Percentiles rank a stretch among this genome's conserved stretches.
phyloP scores from a whole-genome alignment of 129 eudicot species.

The Heracleum sosnowskyi region DNA sequence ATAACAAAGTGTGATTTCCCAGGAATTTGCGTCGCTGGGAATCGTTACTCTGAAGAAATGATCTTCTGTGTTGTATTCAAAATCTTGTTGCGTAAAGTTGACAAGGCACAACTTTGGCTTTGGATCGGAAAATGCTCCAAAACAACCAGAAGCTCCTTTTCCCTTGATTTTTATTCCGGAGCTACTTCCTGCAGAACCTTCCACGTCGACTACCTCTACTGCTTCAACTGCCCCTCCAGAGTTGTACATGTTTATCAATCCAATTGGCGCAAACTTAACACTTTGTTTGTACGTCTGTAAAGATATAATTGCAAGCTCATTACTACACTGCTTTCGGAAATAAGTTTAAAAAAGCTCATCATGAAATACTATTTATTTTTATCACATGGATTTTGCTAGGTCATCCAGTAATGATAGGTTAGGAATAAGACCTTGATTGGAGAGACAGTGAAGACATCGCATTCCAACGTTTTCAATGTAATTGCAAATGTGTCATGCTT shows the following conservation, averaged over 20 bases:
- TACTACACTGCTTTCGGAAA: not conserved
- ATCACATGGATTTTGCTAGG: not conserved
- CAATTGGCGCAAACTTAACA: slow-evolving; percentile 31
- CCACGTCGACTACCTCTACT: slow-evolving; percentile 18
- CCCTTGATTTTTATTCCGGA: slow-evolving; percentile 17
- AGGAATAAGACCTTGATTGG: slow-evolving; percentile 27
- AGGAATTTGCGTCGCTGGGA: slow-evolving; percentile 20
- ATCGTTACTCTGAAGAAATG: slow-evolving; percentile 23
- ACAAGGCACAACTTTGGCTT: slow-evolving; percentile 26
- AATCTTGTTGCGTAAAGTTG: slow-evolving; percentile 18
- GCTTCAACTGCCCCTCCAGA: slow-evolving; percentile 40
- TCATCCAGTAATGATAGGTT: not conserved
- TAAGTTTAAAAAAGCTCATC: not conserved
- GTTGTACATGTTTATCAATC: slow-evolving; percentile 35
- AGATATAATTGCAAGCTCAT: not conserved
- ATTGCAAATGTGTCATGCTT: slow-evolving; percentile 19
- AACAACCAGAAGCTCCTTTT: slow-evolving; percentile 24
- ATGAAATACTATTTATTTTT: not conserved
- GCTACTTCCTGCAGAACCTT: not conserved
- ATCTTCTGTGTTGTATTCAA: slow-evolving; percentile 18
- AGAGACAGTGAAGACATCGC: slow-evolving; percentile 33
- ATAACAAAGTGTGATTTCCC: slow-evolving; percentile 33
- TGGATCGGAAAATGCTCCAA: slow-evolving; percentile 30
- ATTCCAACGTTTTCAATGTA: slow-evolving; percentile 27
- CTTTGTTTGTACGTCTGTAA: slow-evolving; percentile 23